Base-by-base conservation (phyloP, 192 early-diverging fungal species). In the Obelidium mucronatum region DNA sequence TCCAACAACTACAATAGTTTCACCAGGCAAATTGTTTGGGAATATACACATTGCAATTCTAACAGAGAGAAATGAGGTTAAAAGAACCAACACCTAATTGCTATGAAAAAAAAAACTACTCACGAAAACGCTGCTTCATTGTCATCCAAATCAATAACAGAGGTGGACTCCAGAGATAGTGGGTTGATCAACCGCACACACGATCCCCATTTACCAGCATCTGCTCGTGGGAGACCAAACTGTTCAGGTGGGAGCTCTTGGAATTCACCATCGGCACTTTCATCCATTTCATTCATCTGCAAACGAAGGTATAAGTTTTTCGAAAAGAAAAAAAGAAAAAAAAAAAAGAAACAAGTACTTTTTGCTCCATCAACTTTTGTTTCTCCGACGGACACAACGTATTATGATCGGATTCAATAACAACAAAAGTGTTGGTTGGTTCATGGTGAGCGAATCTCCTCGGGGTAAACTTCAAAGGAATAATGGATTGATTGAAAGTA, bases 381-480 rank as follows among this genome's bases (percentile, higher is more conserved):
- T 92, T 92, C 42, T 91, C 93, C 8, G 77, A 71, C 0, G 91
- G 84, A 55, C 91, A 93, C 63, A 81, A 92, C 0, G 91, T 92
- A 52, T 87, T 82, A 78, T 96, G 91, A 24, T 99, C 97, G 24
- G 91, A 81, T 81, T 99, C 98, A 73, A 95, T 89, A 55, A 98
- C 80, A 1, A 94, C 92, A 86, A 99, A 97, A 59, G 91, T 89
- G 56, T 91, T 92, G 37, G 91, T 89, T n/a, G 80, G 78, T 19
- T 83, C 85, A 74, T 96, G 89, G 66, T 92, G 84, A 4, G 89
- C 84, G 76, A 98, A 92, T 6, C 89, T 87, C 62, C 97, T 88
- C 3, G 98, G 98, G 0, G 98, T 98, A 58, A 92, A 94, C 15
- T 87, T 89, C 42, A 98, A 85, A 36, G 94, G 94, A 24, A 98